These are phyloP conservation scores for Aschersonia sp. DNA, from an alignment of 2,329 filamentous ascomycete genomes.

Conservation along the genomic window DNA sequence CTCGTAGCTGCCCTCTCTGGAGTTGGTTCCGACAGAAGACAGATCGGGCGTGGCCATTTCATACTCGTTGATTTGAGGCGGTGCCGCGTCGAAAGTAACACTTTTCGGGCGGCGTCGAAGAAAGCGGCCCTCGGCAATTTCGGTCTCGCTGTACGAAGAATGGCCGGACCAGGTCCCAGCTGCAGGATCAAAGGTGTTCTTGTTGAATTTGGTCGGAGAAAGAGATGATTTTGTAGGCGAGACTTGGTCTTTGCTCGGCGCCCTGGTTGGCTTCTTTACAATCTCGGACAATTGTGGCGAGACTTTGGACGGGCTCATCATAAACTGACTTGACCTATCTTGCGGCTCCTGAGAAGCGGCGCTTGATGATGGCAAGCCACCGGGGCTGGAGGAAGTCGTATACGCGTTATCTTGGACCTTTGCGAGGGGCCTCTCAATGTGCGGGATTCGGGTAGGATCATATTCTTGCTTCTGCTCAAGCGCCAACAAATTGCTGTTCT, in stretches of 20 bases:
- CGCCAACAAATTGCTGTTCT: conserved; percentile 95
- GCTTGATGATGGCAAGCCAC: conserved; percentile 36
- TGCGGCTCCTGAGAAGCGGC: conserved; percentile 28
- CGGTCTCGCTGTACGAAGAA: conserved; percentile 39
- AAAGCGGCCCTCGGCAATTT: conserved; percentile 48
- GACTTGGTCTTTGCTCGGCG: conserved; percentile 53
- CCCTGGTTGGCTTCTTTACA: conserved; percentile 18
- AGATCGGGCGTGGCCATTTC: conserved; percentile 94
- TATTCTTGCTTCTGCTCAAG: conserved; percentile 88
- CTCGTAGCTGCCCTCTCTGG: conserved; percentile 85
- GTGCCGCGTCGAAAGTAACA: conserved; percentile 89
- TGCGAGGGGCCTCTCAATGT: conserved; percentile 70
- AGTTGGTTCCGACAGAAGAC: conserved; percentile 81
- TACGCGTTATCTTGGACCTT: conserved; percentile 62
- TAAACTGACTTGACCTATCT: conserved; percentile 23
- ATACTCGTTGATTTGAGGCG: conserved; percentile 92
- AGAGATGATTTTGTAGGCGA: conserved; percentile 88
- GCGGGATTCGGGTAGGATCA: conserved; percentile 62
- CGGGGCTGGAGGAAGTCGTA: conserved; percentile 41
- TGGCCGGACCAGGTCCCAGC: conserved; percentile 55
- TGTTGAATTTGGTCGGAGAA: conserved; percentile 51
- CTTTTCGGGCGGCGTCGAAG: conserved; percentile 84
- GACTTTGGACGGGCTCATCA: conserved; percentile 14
- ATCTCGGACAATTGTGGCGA: conserved; percentile 4
- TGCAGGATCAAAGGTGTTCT: conserved; percentile 55